phyloP scores from a whole-genome alignment of 129 eudicot genomes.

The Artemisia annua region DNA sequence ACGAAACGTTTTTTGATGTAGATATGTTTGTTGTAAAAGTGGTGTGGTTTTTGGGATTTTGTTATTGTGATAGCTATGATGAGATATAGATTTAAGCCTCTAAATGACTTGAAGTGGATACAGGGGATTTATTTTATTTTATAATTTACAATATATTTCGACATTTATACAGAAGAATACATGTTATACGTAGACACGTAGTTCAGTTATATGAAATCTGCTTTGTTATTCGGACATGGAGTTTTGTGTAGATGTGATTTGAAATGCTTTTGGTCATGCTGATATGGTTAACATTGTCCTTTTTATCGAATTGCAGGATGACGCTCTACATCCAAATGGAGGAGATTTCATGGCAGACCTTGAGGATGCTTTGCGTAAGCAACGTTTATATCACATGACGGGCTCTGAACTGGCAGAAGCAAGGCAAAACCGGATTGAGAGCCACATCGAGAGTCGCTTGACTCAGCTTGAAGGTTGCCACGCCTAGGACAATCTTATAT shows the following conservation, averaged over 20 bases:
- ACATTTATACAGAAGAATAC: too few species aligned
- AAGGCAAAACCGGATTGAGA: slow-evolving; percentile 59
- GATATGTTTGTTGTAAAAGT: too few species aligned
- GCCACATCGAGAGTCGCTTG: slow-evolving; percentile 69
- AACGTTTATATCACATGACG: slow-evolving; percentile 52
- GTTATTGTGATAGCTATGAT: too few species aligned
- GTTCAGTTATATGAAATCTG: too few species aligned
- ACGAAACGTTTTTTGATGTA: too few species aligned
- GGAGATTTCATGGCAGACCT: slow-evolving; percentile 76
- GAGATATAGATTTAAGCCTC: too few species aligned
- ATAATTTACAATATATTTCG: too few species aligned
- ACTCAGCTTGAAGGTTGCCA: slow-evolving; percentile 84
- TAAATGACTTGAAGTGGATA: too few species aligned
- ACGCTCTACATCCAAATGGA: slow-evolving; percentile 38
- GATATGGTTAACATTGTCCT: not conserved
- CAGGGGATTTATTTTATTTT: too few species aligned
- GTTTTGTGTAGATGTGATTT: slow-evolving; percentile 1
- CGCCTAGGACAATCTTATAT: not conserved
- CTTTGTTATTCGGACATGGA: not conserved
- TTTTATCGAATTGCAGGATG: slow-evolving; percentile 40
- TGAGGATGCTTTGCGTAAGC: slow-evolving; percentile 71
- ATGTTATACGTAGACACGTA: too few species aligned
- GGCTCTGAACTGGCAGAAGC: slow-evolving; percentile 56
- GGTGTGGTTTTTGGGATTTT: too few species aligned
- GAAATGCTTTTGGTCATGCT: not conserved